Conservation (phyloP, 306 rosid species). For the Corylus heterophylla region DNA sequence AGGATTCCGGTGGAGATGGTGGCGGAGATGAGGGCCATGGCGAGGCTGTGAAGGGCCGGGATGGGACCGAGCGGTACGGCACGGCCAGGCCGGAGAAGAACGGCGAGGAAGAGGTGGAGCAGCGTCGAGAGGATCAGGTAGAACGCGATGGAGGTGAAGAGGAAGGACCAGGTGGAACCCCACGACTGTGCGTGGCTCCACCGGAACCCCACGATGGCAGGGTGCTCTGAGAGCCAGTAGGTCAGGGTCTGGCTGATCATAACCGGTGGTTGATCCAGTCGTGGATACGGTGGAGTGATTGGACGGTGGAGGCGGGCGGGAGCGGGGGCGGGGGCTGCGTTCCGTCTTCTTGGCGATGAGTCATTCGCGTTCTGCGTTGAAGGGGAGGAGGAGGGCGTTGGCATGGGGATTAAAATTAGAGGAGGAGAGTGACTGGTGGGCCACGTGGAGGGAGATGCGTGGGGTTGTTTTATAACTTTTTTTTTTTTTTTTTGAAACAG, state of each 20-base stretch:
- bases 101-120: conserved; percentile 41
- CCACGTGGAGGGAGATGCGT: too few relatives aligned
- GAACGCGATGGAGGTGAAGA: conserved; percentile 54
- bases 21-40: conserved; percentile 61
- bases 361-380: background rate
- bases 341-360: background rate
- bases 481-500: too few relatives aligned
- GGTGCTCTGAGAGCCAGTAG: conserved; percentile 91
- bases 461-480: too few relatives aligned
- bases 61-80: conserved; percentile 73
- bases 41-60: conserved; percentile 81
- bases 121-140: conserved; percentile 51
- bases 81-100: conserved; percentile 40
- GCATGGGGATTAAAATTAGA: too few relatives aligned
- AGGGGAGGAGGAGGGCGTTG: too few relatives aligned
- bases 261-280: conserved; percentile 26
- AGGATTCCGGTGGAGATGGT: conserved; percentile 67
- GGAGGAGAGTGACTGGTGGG: too few relatives aligned
- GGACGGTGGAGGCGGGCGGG: conserved; percentile 20
- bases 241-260: conserved; percentile 32
- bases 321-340: background rate
- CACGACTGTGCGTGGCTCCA: conserved; percentile 72
- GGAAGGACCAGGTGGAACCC: conserved; percentile 94
- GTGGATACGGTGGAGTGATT: conserved; percentile 8
- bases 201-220: conserved; percentile 73